phyloP scores from a whole-genome alignment of 108 stramenopile species.

The Cyclotella cryptica region DNA sequence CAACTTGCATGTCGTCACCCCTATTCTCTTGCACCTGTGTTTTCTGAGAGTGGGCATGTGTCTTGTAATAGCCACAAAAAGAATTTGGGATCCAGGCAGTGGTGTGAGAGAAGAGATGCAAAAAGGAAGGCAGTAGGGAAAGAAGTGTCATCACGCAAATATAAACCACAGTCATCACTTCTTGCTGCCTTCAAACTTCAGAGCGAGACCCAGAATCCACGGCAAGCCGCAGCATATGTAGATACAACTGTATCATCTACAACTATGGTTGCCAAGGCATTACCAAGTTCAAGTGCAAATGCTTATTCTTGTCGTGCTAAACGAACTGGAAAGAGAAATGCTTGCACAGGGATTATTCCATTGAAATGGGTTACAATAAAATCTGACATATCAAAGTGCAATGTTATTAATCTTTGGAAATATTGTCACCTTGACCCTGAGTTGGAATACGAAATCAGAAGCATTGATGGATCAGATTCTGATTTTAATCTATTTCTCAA shows the following conservation, averaged over 20 bases:
- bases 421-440: background rate
- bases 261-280: too few relatives aligned
- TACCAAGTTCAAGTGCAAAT: background rate
- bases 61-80: background rate
- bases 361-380: background rate
- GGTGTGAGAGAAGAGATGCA: background rate
- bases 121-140: background rate
- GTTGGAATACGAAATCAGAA: background rate
- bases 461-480: background rate
- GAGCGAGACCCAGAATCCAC: background rate
- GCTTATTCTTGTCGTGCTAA: background rate
- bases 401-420: background rate
- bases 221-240: too few relatives aligned
- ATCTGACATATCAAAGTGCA: background rate
- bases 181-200: background rate
- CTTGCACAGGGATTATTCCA: too few relatives aligned
- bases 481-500: background rate
- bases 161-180: background rate
- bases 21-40: background rate
- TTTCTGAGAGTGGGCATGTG: background rate
- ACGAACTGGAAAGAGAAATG: background rate
- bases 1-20: background rate
- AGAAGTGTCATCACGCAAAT: background rate
- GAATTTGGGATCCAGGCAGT: background rate
- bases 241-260: too few relatives aligned